Evolutionary conservation across 805 yeast species (phyloP).

Genomic region (Kuraishia piskuri): DNA sequence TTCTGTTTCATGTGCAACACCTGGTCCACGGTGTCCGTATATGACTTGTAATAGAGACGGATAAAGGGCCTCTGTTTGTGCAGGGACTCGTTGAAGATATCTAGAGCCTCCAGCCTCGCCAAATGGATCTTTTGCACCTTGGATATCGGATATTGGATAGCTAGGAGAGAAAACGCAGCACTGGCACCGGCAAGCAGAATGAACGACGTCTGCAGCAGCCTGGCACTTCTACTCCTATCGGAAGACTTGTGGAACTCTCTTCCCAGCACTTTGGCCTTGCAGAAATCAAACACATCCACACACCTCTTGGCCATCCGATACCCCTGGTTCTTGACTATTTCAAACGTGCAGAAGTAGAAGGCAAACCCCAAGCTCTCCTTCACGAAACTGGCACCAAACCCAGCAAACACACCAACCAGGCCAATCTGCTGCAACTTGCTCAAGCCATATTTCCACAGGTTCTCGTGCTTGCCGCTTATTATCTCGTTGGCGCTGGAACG

Average conservation of each 20-base stretch:
- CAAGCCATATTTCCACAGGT: constrained; percentile 70
- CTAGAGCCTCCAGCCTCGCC: constrained; percentile 72
- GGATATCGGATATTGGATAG: constrained; percentile 75
- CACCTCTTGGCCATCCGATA: constrained; percentile 37
- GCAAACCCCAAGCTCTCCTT: constrained; percentile 86
- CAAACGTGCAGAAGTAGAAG: constrained; percentile 74
- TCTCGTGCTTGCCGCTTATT: constrained; percentile 55
- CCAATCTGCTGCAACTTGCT: constrained; percentile 69
- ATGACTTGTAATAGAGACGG: constrained; percentile 62
- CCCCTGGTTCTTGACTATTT: constrained; percentile 64
- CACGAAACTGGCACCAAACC: constrained; percentile 65
- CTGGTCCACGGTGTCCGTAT: constrained; percentile 65
- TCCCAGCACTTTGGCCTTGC: constrained; percentile 22
- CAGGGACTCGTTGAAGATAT: constrained; percentile 39
- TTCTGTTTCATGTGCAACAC: constrained; percentile 43
- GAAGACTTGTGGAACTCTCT: not conserved
- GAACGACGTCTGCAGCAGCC: constrained; percentile 42
- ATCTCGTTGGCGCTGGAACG: constrained; percentile 73
- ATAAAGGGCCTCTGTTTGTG: constrained; percentile 20
- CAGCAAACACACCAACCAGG: constrained; percentile 80
- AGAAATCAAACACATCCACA: constrained; percentile 28
- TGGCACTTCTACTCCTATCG: not conserved
- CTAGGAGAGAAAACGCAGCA: constrained; percentile 70
- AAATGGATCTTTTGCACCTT: constrained; percentile 76
- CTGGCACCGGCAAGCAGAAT: constrained; percentile 79